Evolutionary conservation across 75 land plant genomes (phyloP).

Genomic region (Pinus taeda): DNA sequence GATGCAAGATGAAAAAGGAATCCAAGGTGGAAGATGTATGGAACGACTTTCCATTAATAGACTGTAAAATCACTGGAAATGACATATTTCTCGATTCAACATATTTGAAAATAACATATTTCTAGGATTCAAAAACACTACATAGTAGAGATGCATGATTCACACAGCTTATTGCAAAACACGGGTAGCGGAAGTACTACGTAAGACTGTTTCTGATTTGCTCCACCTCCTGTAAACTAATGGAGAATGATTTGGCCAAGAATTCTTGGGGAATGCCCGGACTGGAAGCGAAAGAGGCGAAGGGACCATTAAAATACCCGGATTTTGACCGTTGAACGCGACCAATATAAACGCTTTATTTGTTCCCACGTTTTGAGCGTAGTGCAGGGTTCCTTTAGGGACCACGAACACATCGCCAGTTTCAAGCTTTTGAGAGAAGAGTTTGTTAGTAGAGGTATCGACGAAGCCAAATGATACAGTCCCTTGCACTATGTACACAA

Average conservation of each 20-base stretch:
- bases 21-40: too few relatives aligned
- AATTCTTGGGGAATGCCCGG: background rate
- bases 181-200: too few relatives aligned
- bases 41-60: too few relatives aligned
- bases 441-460: constrained; percentile 10
- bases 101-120: too few relatives aligned
- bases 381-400: constrained; percentile 28
- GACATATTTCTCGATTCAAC: too few relatives aligned
- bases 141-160: too few relatives aligned
- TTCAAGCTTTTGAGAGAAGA: constrained; percentile 4
- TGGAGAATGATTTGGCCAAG: background rate
- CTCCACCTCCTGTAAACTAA: background rate
- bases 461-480: constrained; percentile 26
- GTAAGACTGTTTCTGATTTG: background rate
- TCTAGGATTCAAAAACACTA: too few relatives aligned
- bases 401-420: constrained; percentile 29
- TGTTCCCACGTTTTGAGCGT: constrained; percentile 14
- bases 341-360: background rate
- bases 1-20: too few relatives aligned
- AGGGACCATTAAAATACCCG: background rate
- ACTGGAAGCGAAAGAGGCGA: background rate
- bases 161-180: too few relatives aligned
- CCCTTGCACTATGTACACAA: constrained; percentile 16
- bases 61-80: too few relatives aligned
- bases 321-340: background rate